These are phyloP conservation scores for Magnolia officinalis DNA, from an alignment of 164 flowering plant species.

Conservation along the genomic window DNA sequence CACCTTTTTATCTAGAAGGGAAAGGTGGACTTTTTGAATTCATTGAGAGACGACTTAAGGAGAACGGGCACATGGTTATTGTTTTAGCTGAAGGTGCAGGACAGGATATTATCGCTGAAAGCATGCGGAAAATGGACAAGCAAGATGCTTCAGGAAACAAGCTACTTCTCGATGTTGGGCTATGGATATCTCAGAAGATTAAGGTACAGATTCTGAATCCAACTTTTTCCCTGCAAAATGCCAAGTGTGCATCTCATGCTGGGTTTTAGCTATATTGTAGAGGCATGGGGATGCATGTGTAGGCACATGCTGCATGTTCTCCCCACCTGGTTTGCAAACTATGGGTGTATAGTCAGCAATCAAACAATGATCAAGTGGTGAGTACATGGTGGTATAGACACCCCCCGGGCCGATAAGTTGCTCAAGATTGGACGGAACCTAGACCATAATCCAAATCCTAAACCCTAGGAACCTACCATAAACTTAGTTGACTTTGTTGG, in stretches of 20 bases:
- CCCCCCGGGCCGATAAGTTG: too few species aligned
- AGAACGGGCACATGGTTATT: constrained; percentile 89
- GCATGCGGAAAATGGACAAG: constrained; percentile 30
- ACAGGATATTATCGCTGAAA: constrained; percentile 64
- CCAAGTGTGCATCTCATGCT: not conserved
- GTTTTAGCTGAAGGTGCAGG: constrained; percentile 99
- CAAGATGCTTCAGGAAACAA: constrained; percentile 90
- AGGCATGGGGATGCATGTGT: not conserved
- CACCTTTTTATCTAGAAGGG: constrained; percentile 92
- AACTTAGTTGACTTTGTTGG: too few species aligned
- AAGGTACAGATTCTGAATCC: constrained; percentile 39
- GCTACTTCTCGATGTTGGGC: constrained; percentile 80
- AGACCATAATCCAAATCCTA: too few species aligned
- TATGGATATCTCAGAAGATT: constrained; percentile 79
- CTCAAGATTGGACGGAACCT: too few species aligned
- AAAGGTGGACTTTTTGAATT: constrained; percentile 85
- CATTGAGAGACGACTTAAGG: constrained; percentile 73
- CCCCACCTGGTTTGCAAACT: not conserved
- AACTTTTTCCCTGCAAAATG: not conserved
- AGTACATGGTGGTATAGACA: too few species aligned
- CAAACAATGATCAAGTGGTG: too few species aligned
- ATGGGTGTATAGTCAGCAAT: too few species aligned
- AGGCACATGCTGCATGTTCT: not conserved
- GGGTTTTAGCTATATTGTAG: not conserved
- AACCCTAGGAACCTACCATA: too few species aligned